Evolutionary conservation across 1,284 basidiomycete genomes (phyloP).

Genomic region (Xanthoconium separans): DNA sequence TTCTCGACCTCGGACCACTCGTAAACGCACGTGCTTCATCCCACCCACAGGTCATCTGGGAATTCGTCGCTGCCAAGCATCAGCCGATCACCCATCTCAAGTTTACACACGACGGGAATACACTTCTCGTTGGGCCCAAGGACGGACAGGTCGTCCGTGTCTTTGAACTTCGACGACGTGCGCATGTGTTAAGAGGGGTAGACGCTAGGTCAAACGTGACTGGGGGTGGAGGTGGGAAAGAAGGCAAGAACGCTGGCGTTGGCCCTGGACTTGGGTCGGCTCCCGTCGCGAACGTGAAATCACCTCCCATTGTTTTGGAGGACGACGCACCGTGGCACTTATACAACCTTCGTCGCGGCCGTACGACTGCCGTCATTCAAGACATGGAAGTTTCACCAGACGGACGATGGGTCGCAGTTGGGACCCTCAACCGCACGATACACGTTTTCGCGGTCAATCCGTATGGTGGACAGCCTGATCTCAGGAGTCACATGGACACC

Average conservation of each 20-base stretch:
- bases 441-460: slow-evolving; percentile 80
- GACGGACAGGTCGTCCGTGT: slow-evolving; percentile 64
- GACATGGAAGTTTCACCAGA: slow-evolving; percentile 58
- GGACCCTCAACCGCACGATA: slow-evolving; percentile 59
- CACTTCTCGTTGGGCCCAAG: slow-evolving; percentile 52
- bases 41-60: slow-evolving; percentile 39
- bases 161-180: slow-evolving; percentile 49
- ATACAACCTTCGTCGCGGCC: slow-evolving; percentile 71
- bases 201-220: background rate
- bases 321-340: slow-evolving; percentile 52
- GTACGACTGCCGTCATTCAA: slow-evolving; percentile 67
- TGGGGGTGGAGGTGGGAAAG: slow-evolving; percentile 1
- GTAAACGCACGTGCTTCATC: slow-evolving; percentile 17
- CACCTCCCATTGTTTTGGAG: slow-evolving; percentile 3
- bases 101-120: slow-evolving; percentile 63
- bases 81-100: slow-evolving; percentile 51
- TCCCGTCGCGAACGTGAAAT: slow-evolving; percentile 3
- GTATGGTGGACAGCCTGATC: slow-evolving; percentile 67
- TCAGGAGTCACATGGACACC: slow-evolving; percentile 60
- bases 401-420: slow-evolving; percentile 70
- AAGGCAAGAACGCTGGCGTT: slow-evolving; percentile 4
- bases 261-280: slow-evolving; percentile 4
- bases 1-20: slow-evolving; percentile 54
- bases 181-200: slow-evolving; percentile 22
- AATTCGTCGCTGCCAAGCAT: slow-evolving; percentile 47